Conservation (phyloP, 805 yeast genomes). For the Cyberlindnera saturnus region DNA sequence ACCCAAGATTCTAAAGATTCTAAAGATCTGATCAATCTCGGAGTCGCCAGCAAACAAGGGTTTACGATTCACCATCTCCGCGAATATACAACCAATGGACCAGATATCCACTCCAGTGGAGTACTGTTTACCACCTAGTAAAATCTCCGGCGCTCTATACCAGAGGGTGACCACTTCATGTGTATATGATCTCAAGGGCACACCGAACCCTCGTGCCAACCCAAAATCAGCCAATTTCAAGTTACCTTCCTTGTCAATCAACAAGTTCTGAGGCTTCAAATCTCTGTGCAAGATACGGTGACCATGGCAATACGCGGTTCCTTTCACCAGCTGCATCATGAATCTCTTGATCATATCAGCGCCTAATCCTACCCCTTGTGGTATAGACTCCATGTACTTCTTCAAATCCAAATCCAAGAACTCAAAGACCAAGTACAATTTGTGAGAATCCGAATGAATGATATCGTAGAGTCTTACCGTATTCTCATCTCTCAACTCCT, state of each 20-base stretch:
- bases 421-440: constrained; percentile 89
- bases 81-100: constrained; percentile 97
- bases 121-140: constrained; percentile 94
- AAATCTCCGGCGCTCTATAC: constrained; percentile 95
- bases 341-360: constrained; percentile 86
- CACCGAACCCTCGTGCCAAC: constrained; percentile 94
- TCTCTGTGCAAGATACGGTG: constrained; percentile 94
- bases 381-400: constrained; percentile 93
- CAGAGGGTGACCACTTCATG: constrained; percentile 97
- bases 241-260: constrained; percentile 93
- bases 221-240: constrained; percentile 91
- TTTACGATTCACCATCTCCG: constrained; percentile 94
- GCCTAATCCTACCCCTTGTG: constrained; percentile 86
- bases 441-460: constrained; percentile 90
- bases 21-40: constrained; percentile 93
- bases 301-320: constrained; percentile 89
- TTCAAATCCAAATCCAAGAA: constrained; percentile 90
- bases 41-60: constrained; percentile 97
- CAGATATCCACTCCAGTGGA: constrained; percentile 98
- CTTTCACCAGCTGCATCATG: constrained; percentile 86
- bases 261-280: constrained; percentile 90
- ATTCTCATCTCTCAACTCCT: constrained; percentile 90
- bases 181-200: constrained; percentile 92
- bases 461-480: constrained; percentile 89
- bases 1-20: constrained; percentile 87